phyloP scores from a whole-genome alignment of 352 stramenopile genomes.

The Aphanomyces astaci region DNA sequence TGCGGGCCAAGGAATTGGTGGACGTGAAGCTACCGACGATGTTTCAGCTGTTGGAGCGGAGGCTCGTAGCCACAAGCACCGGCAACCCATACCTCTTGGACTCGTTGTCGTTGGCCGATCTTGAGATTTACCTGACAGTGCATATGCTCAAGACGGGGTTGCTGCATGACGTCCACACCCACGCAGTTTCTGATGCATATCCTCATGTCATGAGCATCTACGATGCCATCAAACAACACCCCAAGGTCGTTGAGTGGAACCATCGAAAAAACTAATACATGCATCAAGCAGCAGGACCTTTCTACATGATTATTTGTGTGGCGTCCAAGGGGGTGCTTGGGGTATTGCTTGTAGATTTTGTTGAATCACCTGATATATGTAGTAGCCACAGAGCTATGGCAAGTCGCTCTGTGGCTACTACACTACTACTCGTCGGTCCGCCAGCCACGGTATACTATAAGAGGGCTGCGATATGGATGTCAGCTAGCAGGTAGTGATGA shows the following conservation, averaged over 20 bases:
- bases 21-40: constrained; percentile 36
- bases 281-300: not conserved
- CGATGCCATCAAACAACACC: constrained; percentile 30
- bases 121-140: constrained; percentile 43
- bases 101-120: constrained; percentile 39
- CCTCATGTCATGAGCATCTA: constrained; percentile 31
- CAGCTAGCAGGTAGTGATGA: too few species aligned
- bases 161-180: constrained; percentile 26
- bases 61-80: constrained; percentile 28
- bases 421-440: too few species aligned
- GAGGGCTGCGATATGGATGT: too few species aligned
- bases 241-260: constrained; percentile 45
- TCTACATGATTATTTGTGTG: too few species aligned
- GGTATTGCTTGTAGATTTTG: too few species aligned
- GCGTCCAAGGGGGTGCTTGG: too few species aligned
- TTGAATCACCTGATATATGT: too few species aligned
- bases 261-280: not conserved
- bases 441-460: too few species aligned
- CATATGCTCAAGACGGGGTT: constrained; percentile 33
- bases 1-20: constrained; percentile 26
- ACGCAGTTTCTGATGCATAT: constrained; percentile 28
- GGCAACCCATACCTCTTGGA: constrained; percentile 27
- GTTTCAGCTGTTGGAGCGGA: constrained; percentile 35
- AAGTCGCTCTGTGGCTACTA: too few species aligned
- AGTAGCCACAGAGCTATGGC: too few species aligned